Conservation (phyloP, 2,329 filamentous ascomycete genomes). For the Orbilia brochopaga region DNA sequence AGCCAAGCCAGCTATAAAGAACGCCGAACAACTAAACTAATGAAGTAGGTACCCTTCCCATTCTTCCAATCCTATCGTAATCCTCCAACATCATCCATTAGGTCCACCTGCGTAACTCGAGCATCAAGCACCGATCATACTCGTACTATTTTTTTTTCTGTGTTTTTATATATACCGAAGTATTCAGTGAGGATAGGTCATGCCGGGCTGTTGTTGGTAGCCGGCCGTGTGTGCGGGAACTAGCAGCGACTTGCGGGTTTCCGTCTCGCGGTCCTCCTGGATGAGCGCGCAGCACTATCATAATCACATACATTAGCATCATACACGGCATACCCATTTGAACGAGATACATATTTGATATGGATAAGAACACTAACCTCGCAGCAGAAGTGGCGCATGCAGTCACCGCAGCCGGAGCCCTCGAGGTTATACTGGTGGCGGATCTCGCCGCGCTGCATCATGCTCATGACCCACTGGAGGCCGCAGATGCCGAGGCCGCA, state of each 20-base stretch:
- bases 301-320: slow-evolving; percentile 24
- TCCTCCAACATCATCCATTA: too few relatives aligned
- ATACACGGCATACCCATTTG: slow-evolving; percentile 3
- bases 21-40: too few relatives aligned
- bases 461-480: slow-evolving; percentile 59
- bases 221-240: slow-evolving; percentile 34
- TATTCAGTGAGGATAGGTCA: slow-evolving; percentile 32
- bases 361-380: slow-evolving; percentile 26
- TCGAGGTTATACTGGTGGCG: slow-evolving; percentile 64
- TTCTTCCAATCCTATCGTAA: too few relatives aligned
- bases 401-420: slow-evolving; percentile 63
- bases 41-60: too few relatives aligned
- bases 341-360: slow-evolving; percentile 6
- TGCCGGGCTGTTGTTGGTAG: slow-evolving; percentile 31
- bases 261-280: slow-evolving; percentile 61
- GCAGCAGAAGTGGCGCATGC: slow-evolving; percentile 65
- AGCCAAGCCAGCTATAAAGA: too few relatives aligned
- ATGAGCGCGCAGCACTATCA: slow-evolving; percentile 64
- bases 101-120: too few relatives aligned
- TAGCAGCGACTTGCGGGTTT: slow-evolving; percentile 37
- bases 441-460: slow-evolving; percentile 65
- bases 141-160: too few relatives aligned
- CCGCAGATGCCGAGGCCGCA: slow-evolving; percentile 55
- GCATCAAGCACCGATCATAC: too few relatives aligned
- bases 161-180: too few relatives aligned